Base-by-base conservation (phyloP, 2,329 filamentous ascomycete species). In the Alternaria sp. region DNA sequence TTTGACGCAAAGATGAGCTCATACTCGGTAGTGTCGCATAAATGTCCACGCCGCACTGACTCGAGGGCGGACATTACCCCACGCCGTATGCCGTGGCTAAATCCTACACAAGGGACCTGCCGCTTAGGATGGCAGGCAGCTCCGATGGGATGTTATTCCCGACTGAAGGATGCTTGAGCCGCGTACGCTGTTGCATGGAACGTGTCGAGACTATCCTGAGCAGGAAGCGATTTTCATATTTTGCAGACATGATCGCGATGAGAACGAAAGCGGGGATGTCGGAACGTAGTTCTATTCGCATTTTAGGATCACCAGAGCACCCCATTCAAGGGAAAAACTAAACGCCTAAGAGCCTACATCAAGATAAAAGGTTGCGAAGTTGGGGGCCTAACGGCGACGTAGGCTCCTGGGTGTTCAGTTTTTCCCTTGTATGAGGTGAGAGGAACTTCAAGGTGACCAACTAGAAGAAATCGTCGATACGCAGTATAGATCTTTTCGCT, bases 381-480 rank as follows among this genome's bases (percentile, higher is more conserved):
- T 4, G 25, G 25, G 10, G 9, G 3, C 25, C 25, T 10, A 26
- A 26, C 3, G 3, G 2, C 25, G 9, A 26, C 9, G 25, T 26
- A 26, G 25, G 25, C 25, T 26, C 25, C 7, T 1, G 25, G 25
- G 5, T 26, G 25, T 26, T 26, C 25, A 26, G 25, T 10, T 26
- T 25, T 26, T 26, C 25, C 9, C 25, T 26, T 10, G 25, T 10
- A 10, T 26, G 25, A 10, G 25, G 25, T 26, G 9, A 26, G 25
- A 40, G 32, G 32, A 40, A 2, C 15, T 40, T 40, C 15, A 40
- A 1, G 32, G 1, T 40, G 32, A 4, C 15, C 8, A 17, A 1
- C 32, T n/a, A 3, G 1, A 40, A n/a, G 15, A 40, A 0, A 40
- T 1, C 8, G 15, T n/a, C 15, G 0, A 36, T n/a, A 0, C 32